A percentile compares a stretch with the other conserved stretches of the same genome.
phyloP scores from a whole-genome alignment of 352 stramenopile genomes.

The Globisporangium cederbergense region DNA sequence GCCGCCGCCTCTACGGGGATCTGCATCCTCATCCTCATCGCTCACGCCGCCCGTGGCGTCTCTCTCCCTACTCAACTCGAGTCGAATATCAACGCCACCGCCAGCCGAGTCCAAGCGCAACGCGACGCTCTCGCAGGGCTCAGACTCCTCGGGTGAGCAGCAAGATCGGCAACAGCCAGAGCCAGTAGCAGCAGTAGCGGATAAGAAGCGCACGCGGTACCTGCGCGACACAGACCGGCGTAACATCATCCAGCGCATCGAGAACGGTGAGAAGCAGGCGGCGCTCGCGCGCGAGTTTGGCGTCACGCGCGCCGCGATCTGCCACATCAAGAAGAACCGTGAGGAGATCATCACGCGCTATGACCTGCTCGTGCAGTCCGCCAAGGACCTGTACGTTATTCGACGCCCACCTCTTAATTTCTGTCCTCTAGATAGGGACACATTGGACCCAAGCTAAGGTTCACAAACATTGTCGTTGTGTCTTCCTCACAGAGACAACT shows the following conservation, averaged over 20 bases:
- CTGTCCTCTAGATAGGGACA: too few species aligned
- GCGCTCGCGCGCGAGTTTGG: constrained; percentile 58
- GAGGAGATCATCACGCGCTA: constrained; percentile 69
- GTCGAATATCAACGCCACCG: neutral
- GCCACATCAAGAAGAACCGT: constrained; percentile 79
- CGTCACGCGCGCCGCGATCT: constrained; percentile 67
- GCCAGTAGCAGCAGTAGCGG: neutral
- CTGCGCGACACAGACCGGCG: constrained; percentile 52
- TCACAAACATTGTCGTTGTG: constrained; percentile 17
- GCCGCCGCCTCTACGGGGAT: neutral
- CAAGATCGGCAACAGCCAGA: neutral
- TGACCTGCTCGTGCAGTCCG: constrained; percentile 51
- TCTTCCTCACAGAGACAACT: constrained; percentile 27
- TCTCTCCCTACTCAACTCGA: neutral
- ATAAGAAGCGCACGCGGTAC: constrained; percentile 47
- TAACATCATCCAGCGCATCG: constrained; percentile 67
- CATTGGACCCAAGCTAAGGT: too few species aligned
- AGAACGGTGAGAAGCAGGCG: constrained; percentile 63
- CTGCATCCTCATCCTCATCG: neutral
- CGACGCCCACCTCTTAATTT: too few species aligned
- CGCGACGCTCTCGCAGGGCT: neutral
- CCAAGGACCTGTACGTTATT: constrained; percentile 42
- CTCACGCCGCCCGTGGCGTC: neutral
- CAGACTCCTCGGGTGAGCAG: neutral
- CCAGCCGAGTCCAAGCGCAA: neutral